Evolutionary conservation across 176 grass and related monocot genomes (phyloP).

Genomic region (Elymus sibiricus): DNA sequence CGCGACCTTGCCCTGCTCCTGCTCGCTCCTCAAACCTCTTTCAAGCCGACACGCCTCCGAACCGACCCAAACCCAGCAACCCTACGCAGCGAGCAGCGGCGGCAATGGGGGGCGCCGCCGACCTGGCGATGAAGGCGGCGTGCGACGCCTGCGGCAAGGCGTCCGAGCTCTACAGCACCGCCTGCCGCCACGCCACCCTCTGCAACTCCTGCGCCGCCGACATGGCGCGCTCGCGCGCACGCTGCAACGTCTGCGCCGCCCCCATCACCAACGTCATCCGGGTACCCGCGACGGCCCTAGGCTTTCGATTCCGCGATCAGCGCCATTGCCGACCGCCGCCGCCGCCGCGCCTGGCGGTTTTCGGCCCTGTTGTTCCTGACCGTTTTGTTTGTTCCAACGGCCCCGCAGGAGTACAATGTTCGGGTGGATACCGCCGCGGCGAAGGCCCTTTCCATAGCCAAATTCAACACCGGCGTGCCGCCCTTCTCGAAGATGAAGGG

Average conservation of each 20-base stretch:
- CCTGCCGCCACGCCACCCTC: slow-evolving; percentile 75
- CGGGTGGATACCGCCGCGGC: slow-evolving; percentile 41
- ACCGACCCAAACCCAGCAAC: slow-evolving; percentile 20
- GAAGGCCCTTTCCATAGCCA: slow-evolving; percentile 56
- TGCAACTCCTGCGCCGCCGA: slow-evolving; percentile 53
- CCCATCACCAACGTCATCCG: slow-evolving; percentile 64
- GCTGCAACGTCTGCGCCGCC: slow-evolving; percentile 54
- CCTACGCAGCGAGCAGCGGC: slow-evolving; percentile 13
- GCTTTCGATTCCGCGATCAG: neutral
- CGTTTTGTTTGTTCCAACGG: neutral
- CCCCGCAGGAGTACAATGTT: slow-evolving; percentile 64
- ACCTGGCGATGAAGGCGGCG: slow-evolving; percentile 60
- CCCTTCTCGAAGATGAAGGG: slow-evolving; percentile 56
- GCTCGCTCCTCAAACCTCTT: neutral
- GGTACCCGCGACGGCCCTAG: slow-evolving; percentile 26
- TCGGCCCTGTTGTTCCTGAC: neutral
- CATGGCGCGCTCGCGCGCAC: slow-evolving; percentile 37
- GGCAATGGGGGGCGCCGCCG: slow-evolving; percentile 12
- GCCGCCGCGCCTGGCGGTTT: neutral
- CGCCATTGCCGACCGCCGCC: neutral
- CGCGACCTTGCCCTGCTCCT: neutral
- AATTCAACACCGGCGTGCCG: slow-evolving; percentile 65
- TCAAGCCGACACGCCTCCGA: neutral
- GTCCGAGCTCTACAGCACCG: slow-evolving; percentile 55
- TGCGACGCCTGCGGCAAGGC: slow-evolving; percentile 54